These are phyloP conservation scores for Cenchrus americanus DNA, from an alignment of 176 grass and related monocot species.

Conservation along the genomic window DNA sequence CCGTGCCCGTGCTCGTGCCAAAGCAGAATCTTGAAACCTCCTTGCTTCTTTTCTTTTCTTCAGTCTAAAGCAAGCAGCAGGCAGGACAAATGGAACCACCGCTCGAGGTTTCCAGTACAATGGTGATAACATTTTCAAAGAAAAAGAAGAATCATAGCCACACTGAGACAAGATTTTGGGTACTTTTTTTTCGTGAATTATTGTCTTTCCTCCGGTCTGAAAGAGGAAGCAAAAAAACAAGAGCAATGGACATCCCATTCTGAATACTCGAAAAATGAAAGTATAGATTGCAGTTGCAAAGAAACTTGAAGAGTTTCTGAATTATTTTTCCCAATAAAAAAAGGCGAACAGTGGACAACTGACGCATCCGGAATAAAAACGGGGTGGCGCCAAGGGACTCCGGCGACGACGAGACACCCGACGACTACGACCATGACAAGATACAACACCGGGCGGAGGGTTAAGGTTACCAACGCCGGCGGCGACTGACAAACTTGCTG, in stretches of 20 bases:
- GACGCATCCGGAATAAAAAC: conserved; percentile 55
- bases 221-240: neutral
- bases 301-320: conserved; percentile 32
- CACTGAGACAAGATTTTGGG: neutral
- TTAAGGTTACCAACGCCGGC: conserved; percentile 15
- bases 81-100: conserved; percentile 31
- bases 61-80: neutral
- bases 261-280: neutral
- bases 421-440: conserved; percentile 56
- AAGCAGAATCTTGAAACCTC: neutral
- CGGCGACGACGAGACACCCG: conserved; percentile 50
- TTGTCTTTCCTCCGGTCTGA: neutral
- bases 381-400: conserved; percentile 52
- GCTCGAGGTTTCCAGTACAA: conserved; percentile 45
- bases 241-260: neutral
- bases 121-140: conserved; percentile 28
- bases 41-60: neutral
- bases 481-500: neutral
- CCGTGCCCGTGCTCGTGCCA: neutral
- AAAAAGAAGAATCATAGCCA: conserved; percentile 11
- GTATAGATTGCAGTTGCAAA: neutral
- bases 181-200: neutral
- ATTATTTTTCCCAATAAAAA: conserved; percentile 46
- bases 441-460: conserved; percentile 63
- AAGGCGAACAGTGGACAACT: conserved; percentile 56